Evolutionary conservation across 176 grass and related monocot species (phyloP).

Genomic region (Zea luxurians): DNA sequence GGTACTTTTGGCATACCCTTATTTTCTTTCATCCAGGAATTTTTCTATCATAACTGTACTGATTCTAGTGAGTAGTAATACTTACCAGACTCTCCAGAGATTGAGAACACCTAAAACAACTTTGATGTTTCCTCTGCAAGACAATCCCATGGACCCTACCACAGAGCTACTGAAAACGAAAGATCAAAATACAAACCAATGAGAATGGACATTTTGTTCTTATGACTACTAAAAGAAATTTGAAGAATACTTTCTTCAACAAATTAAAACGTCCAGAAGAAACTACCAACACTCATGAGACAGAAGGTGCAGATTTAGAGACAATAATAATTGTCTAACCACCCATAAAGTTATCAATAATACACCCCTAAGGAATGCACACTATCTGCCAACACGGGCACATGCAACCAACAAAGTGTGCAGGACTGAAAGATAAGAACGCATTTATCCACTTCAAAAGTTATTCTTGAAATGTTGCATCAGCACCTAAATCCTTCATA

Average conservation of each 20-base stretch:
- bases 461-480: conserved; percentile 26
- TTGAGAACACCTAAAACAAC: conserved; percentile 13
- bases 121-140: not conserved
- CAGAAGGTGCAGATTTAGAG: conserved; percentile 27
- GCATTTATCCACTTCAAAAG: conserved; percentile 20
- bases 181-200: conserved; percentile 25
- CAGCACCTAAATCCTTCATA: conserved; percentile 20
- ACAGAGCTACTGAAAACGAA: not conserved
- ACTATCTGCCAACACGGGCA: not conserved
- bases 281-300: conserved; percentile 21
- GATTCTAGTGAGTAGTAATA: conserved; percentile 6
- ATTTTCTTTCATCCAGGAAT: not conserved
- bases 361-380: conserved; percentile 31
- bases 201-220: not conserved
- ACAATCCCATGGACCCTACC: conserved; percentile 11
- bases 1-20: not conserved
- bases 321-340: conserved; percentile 32
- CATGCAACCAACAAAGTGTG: conserved; percentile 23
- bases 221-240: not conserved
- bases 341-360: conserved; percentile 43
- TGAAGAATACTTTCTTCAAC: not conserved
- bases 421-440: conserved; percentile 9
- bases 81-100: not conserved
- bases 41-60: not conserved
- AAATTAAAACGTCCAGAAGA: conserved; percentile 16